Evolutionary conservation across 148 eudicot species (phyloP).

Genomic region (Rhododendron griersonianum): DNA sequence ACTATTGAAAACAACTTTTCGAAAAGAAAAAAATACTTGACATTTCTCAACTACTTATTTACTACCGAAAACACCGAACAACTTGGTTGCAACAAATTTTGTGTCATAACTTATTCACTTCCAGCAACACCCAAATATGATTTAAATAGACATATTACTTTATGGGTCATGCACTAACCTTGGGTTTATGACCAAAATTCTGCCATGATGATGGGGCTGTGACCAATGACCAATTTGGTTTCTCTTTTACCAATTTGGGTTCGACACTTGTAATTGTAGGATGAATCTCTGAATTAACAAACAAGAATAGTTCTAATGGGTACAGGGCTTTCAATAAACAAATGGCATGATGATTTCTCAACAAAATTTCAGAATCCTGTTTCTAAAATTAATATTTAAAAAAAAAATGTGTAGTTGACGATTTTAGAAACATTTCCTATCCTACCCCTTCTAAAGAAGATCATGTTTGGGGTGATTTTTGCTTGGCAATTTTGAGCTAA

Average conservation of each 20-base stretch:
- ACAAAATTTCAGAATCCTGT: not conserved
- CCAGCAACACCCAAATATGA: too few relatives aligned
- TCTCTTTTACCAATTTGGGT: not conserved
- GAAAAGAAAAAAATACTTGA: too few relatives aligned
- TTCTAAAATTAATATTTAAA: too few relatives aligned
- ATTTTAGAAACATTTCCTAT: not conserved
- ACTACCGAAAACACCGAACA: too few relatives aligned
- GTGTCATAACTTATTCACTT: too few relatives aligned
- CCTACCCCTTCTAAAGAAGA: too few relatives aligned
- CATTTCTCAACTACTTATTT: too few relatives aligned
- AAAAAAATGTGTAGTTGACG: not conserved
- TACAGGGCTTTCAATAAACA: not conserved
- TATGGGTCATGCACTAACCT: slow-evolving; percentile 19
- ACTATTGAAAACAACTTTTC: too few relatives aligned
- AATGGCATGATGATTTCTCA: not conserved
- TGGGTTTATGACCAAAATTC: not conserved
- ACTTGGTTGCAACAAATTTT: too few relatives aligned
- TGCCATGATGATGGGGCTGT: not conserved
- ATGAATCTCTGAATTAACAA: not conserved
- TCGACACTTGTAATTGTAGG: not conserved
- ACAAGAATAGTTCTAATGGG: not conserved
- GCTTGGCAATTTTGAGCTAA: too few relatives aligned
- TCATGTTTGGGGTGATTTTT: too few relatives aligned
- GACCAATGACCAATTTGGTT: not conserved
- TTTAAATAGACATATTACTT: not conserved